phyloP scores from a whole-genome alignment of 2,329 filamentous ascomycete genomes.

The Ophiostoma triangulosporum region DNA sequence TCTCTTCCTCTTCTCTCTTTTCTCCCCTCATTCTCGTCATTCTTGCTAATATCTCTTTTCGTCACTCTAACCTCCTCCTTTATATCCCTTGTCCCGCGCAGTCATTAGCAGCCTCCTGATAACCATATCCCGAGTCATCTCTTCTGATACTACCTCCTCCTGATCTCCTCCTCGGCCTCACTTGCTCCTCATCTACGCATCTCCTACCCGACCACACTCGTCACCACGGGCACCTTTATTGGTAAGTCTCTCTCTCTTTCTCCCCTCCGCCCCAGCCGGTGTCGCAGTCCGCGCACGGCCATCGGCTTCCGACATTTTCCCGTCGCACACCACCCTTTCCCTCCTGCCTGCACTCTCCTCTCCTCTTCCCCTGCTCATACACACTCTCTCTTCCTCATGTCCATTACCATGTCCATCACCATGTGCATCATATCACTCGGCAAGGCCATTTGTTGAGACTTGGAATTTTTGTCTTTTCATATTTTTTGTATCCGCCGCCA shows the following conservation, averaged over 20 bases:
- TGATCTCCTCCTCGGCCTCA: too few species aligned
- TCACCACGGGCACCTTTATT: background rate
- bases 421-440: background rate
- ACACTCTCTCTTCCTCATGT: background rate
- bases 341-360: background rate
- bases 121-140: too few species aligned
- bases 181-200: too few species aligned
- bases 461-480: conserved; percentile 4
- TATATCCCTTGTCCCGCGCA: too few species aligned
- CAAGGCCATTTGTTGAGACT: background rate
- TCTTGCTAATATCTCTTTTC: too few species aligned
- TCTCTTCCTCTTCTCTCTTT: background rate
- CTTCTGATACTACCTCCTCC: too few species aligned
- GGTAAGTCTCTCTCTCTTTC: background rate
- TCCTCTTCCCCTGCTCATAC: too few species aligned
- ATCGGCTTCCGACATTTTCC: background rate
- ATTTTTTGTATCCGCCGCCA: conserved; percentile 6
- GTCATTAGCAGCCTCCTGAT: too few species aligned
- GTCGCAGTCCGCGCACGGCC: background rate
- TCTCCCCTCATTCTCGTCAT: too few species aligned
- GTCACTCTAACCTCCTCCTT: background rate
- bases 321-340: background rate
- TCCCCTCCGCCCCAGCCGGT: background rate
- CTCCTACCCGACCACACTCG: background rate
- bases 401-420: background rate